Base-by-base conservation (phyloP, 176 grass and related monocot genomes). In the Paspalum vaginatum region DNA sequence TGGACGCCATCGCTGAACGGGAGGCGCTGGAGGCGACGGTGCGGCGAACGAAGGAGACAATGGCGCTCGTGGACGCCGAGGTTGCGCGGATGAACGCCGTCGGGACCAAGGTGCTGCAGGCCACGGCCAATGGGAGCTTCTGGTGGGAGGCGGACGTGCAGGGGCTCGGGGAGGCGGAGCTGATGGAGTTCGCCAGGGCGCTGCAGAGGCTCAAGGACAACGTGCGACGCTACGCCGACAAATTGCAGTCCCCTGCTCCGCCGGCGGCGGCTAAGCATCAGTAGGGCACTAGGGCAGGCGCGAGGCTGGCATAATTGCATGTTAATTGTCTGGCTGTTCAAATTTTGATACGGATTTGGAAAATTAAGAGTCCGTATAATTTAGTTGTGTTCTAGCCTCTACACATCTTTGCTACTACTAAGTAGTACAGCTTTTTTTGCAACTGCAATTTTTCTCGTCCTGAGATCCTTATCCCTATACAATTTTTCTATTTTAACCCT, bases 111-210 rank as follows among this genome's bases (percentile, higher is more conserved):
- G 61, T 65, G 37, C 0, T 1, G 6, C 7, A 4, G 16, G 61
- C 61, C 37, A 58, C 55, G 32, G 7, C 8, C 3, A 3, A 1
- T 27, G 61, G 37, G 0, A 2, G 61, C 15, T 65, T 20, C 61
- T 65, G 61, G 61, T 65, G 61, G 61, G 61, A 65, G 37, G 61
- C 61, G 1, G 13, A 68, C n/a, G 42, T 68, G 65, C 5, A 26
- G 21, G 67, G 21, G 44, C 21, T 26, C 12, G 44, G 67, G 21
- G 21, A 70, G 21, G 21, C 68, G 45, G 68, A 70, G 45, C 44
- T 70, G 22, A 21, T 22, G 1, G 22, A 49, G 68, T 48, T 70
- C 45, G 68, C 22, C 13, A 14, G 45, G 22, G 70, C 70, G 2
- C 50, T 55, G 5, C 32, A 8, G 32, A 0, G 13, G 45, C 68